A percentile compares a stretch with the other conserved stretches of the same genome.
phyloP scores from a whole-genome alignment of 176 grass and related monocot species.

The Carex myosuroides region DNA sequence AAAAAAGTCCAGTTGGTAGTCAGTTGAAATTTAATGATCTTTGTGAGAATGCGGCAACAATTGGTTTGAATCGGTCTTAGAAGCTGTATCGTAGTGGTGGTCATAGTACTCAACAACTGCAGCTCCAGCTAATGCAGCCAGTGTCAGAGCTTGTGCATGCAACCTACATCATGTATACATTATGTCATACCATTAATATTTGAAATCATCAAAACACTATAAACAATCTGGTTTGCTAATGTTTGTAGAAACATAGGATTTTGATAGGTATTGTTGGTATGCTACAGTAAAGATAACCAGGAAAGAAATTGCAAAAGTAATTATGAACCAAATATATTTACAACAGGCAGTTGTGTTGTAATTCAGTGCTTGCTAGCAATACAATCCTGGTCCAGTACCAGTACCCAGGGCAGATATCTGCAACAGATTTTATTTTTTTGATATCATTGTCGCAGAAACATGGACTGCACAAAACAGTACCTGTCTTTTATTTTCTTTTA shows the following conservation, averaged over 20 bases:
- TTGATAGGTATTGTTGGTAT: background rate
- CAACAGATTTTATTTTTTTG: background rate
- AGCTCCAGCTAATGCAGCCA: slow-evolving; percentile 71
- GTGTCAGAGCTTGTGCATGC: slow-evolving; percentile 74
- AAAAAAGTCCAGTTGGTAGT: background rate
- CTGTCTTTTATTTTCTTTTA: background rate
- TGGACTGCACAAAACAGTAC: background rate
- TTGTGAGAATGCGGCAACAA: slow-evolving; percentile 66
- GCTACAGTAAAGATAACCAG: background rate
- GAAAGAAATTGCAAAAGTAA: background rate
- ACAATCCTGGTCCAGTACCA: background rate
- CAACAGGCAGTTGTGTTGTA: background rate
- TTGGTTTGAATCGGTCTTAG: slow-evolving; percentile 62
- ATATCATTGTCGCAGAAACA: background rate
- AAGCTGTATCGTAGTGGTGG: slow-evolving; percentile 44
- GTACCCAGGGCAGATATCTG: background rate
- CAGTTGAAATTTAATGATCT: slow-evolving; percentile 40
- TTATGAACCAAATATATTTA: background rate
- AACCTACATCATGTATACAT: slow-evolving; percentile 50
- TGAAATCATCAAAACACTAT: background rate
- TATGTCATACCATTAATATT: background rate
- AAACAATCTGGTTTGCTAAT: background rate
- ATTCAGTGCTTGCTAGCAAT: background rate
- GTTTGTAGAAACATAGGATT: background rate
- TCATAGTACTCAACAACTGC: slow-evolving; percentile 89